Evolutionary conservation across 2,329 filamentous ascomycete species (phyloP), one percentile per base, ranked within the genome.

Genomic region (Pseudopyricularia javanii): DNA sequence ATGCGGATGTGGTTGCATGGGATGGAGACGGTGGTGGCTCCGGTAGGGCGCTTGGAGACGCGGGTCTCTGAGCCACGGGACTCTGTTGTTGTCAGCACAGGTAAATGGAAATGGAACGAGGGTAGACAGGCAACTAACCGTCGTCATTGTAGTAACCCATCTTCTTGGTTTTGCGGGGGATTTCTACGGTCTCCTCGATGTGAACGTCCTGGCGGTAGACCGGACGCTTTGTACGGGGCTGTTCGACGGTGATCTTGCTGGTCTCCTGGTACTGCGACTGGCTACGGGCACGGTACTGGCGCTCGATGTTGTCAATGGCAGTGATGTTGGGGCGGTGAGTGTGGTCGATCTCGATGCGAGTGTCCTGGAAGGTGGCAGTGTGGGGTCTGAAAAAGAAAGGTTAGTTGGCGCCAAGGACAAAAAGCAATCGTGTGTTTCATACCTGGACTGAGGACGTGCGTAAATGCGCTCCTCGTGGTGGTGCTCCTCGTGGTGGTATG

Each of bases 1-100:
- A 97, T 88, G 77, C 93, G 93, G 77, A 98, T 91, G 81, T 97
- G 94, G 83, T 98, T 89, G 86, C 90, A 95, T 60, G 94, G 93
- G 73, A 98, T 96, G 69, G 91, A 91, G 71, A 97, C 91, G 63
- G 89, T 95, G 80, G 93, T 91, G 68, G 85, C 78, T 55, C 12
- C 28, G n/a, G 9, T 22, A 34, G 74, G n/a, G n/a, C n/a, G n/a
- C n/a, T n/a, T n/a, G n/a, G 59, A 55, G 58, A 61, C 56, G 53
- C 65, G 66, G 57, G 62, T 62, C 66, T 79, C 74, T 59, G 73
- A 72, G 56, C 70, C 64, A 15, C 7, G 14, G 26, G 35, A 49
- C 61, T 79, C 74, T 59, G 71, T n/a, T n/a, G n/a, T n/a, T n/a
- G n/a, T n/a, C n/a, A n/a, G n/a, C n/a, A n/a, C n/a, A n/a, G 53